Base-by-base conservation (phyloP, 2,329 filamentous ascomycete species). In the Zasmidium angulare region DNA sequence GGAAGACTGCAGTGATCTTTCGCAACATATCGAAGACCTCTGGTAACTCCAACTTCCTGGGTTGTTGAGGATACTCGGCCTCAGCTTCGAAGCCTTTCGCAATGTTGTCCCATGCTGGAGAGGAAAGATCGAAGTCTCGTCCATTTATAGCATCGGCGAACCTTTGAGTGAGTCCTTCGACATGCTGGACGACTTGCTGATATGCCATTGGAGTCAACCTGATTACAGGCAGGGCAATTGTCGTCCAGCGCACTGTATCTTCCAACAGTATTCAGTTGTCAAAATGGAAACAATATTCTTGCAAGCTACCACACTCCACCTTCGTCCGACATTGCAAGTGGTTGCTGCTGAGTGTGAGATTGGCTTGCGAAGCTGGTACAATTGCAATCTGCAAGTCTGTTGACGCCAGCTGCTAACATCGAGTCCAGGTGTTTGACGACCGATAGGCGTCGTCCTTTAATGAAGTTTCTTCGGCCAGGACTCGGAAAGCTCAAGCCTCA, bases 111-210 rank as follows among this genome's bases (percentile, higher is more conserved):
- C 50, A 47, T 11, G 52, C 52, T 17, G 40, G 43, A 9, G 40
- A 55, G 7, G 17, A 19, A 10, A 24, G n/a, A 22, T 24, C 23
- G 43, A 55, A 36, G 40, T 55, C 52, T 40, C 52, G 52, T 12
- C 52, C 24, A 47, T 48, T 55, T 19, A 48, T 43, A 19, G 52
- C 52, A 31, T 47, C 17, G 3, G 26, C 52, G 40, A 55, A 31
- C 31, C 40, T 24, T 9, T 43, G 52, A 6, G 52, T 47, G 17
- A 55, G 23, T 29, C 24, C 21, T 26, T 26, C 52, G 40, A 55
- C 14, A 4, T 43, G 36, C 36, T 43, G 36, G 6, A 17, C 10
- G 22, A 48, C 20, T 1, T 47, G 12, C 31, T 46, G 22, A 12
- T 20, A 10, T 14, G 29, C 50, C 20, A 47, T 26, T 46, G n/a